Evolutionary conservation across 129 eudicot genomes (phyloP).

Genomic region (Artemisia annua): DNA sequence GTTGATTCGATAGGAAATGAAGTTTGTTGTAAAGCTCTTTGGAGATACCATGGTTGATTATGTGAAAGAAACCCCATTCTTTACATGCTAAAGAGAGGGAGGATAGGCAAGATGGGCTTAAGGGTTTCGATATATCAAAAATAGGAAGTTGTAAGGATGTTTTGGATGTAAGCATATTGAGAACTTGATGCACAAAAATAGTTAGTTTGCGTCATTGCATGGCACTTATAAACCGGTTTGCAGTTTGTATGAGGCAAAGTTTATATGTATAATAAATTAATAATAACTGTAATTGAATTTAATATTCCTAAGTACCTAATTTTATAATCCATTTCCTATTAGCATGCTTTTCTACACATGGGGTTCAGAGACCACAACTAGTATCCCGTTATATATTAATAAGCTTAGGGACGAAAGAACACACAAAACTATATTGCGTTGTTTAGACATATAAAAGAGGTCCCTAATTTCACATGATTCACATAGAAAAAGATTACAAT

Average conservation of each 20-base stretch:
- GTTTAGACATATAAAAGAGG: no score
- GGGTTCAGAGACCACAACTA: neutral
- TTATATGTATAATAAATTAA: constrained; percentile 17
- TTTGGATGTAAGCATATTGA: constrained; percentile 48
- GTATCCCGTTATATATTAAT: constrained; percentile 7
- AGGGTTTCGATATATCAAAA: constrained; percentile 72
- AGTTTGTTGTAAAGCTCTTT: constrained; percentile 61
- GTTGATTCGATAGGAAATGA: constrained; percentile 43
- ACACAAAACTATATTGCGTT: no score
- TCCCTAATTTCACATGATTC: no score
- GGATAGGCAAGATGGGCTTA: constrained; percentile 43
- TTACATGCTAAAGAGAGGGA: constrained; percentile 68
- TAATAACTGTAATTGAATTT: constrained; percentile 25
- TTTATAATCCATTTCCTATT: constrained; percentile 2
- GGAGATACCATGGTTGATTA: constrained; percentile 82
- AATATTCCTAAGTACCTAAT: constrained; percentile 23
- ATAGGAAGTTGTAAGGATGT: constrained; percentile 68
- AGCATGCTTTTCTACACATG: neutral
- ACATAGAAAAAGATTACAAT: no score
- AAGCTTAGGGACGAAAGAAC: neutral
- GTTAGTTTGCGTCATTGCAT: constrained; percentile 25
- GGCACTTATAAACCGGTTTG: constrained; percentile 29
- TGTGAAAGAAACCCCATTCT: constrained; percentile 96
- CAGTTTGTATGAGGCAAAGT: constrained; percentile 27
- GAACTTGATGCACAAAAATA: constrained; percentile 18